Evolutionary conservation across 2,329 filamentous ascomycete species (phyloP).

Genomic region (Alternaria metachromatica): DNA sequence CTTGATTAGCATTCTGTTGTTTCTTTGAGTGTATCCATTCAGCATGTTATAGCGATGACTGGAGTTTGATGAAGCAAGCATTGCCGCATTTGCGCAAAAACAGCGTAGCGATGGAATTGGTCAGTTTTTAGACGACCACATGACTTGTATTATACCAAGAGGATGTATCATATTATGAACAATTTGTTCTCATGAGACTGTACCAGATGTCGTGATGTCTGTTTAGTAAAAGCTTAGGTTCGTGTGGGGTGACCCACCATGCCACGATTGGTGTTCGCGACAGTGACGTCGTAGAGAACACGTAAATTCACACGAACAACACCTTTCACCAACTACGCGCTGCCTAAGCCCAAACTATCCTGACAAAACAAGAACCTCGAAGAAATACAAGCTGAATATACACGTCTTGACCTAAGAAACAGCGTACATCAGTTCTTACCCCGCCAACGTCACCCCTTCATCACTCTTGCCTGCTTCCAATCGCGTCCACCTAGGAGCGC

Average conservation of each 20-base stretch:
- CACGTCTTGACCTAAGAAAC: not conserved
- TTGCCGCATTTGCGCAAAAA: not conserved
- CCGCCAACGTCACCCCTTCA: not conserved
- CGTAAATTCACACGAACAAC: not conserved
- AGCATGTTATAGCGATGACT: not conserved
- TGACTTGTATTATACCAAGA: constrained; percentile 1
- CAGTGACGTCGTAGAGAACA: constrained; percentile 19
- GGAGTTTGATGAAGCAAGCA: not conserved
- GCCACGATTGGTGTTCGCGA: constrained; percentile 13
- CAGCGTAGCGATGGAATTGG: not conserved
- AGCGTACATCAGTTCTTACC: not conserved
- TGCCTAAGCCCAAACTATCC: not conserved
- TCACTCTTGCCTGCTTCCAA: not conserved
- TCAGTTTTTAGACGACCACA: not conserved
- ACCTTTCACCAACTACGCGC: not conserved
- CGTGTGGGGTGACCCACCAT: constrained; percentile 14
- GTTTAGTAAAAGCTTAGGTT: constrained; percentile 14
- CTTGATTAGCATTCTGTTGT: not conserved
- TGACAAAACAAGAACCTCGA: not conserved
- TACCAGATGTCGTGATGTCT: not conserved
- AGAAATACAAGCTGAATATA: not conserved
- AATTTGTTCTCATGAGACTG: not conserved
- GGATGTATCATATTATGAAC: not conserved
- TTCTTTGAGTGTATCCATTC: not conserved
- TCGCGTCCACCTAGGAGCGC: not conserved